Evolutionary conservation across 2,329 filamentous ascomycete genomes (phyloP).

Genomic region (Corynespora cassiicola): DNA sequence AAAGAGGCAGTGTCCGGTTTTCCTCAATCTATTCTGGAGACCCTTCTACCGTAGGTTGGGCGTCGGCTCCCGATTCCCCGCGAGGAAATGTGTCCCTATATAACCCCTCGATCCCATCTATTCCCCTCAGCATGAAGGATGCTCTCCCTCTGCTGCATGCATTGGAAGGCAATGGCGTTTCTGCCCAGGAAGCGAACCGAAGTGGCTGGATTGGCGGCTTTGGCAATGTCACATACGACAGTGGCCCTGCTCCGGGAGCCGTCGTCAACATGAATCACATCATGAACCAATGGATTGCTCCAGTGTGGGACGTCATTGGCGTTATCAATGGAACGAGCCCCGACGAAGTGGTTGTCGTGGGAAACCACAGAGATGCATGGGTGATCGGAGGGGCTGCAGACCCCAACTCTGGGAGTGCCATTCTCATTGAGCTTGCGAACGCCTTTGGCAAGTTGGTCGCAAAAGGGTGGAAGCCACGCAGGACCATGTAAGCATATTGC

Average conservation of each 20-base stretch:
- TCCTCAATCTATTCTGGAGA: slow-evolving; percentile 59
- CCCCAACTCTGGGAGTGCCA: slow-evolving; percentile 54
- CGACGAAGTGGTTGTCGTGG: slow-evolving; percentile 58
- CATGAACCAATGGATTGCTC: slow-evolving; percentile 79
- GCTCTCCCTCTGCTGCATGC: slow-evolving; percentile 38
- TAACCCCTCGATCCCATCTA: slow-evolving; percentile 42
- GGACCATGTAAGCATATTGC: slow-evolving; percentile 47
- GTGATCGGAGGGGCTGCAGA: slow-evolving; percentile 56
- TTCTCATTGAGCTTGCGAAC: slow-evolving; percentile 53
- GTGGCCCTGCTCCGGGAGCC: slow-evolving; percentile 59
- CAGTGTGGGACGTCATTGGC: slow-evolving; percentile 75
- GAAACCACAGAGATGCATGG: slow-evolving; percentile 59
- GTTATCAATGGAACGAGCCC: slow-evolving; percentile 68
- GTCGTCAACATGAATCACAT: slow-evolving; percentile 59
- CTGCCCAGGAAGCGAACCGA: slow-evolving; percentile 37
- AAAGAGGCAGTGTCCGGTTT: slow-evolving; percentile 59
- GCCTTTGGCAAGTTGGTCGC: slow-evolving; percentile 52
- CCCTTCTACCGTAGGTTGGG: slow-evolving; percentile 36
- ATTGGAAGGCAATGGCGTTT: slow-evolving; percentile 40
- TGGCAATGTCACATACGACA: slow-evolving; percentile 38
- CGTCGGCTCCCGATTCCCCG: slow-evolving; percentile 33
- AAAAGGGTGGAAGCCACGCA: slow-evolving; percentile 55
- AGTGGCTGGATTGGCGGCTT: slow-evolving; percentile 40
- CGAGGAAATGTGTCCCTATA: slow-evolving; percentile 31
- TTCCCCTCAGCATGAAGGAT: slow-evolving; percentile 37